phyloP scores from a whole-genome alignment of 2,329 filamentous ascomycete species.

The Trichoderma simmonsii region DNA sequence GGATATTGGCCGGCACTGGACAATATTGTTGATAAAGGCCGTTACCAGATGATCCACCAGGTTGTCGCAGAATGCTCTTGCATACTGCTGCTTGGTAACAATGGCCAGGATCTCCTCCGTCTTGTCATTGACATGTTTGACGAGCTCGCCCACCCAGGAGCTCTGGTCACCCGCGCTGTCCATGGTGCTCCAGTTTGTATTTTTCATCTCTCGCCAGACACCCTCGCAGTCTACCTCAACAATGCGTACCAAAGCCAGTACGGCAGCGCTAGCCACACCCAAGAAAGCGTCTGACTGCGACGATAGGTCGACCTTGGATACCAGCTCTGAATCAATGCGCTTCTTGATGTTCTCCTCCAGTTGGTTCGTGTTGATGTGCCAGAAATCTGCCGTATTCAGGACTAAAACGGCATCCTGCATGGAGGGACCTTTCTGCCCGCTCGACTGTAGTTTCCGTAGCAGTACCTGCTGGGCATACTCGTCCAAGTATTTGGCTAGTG shows the following conservation, averaged over 20 bases:
- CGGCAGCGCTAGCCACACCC: constrained; percentile 84
- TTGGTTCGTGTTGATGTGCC: constrained; percentile 88
- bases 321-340: constrained; percentile 77
- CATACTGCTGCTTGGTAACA: constrained; percentile 88
- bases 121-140: constrained; percentile 68
- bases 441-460: constrained; percentile 63
- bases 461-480: constrained; percentile 93
- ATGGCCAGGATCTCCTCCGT: constrained; percentile 72
- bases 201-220: constrained; percentile 95
- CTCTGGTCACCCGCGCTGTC: constrained; percentile 93
- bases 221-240: constrained; percentile 81
- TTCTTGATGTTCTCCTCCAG: constrained; percentile 93
- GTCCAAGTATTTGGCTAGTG: constrained; percentile 88
- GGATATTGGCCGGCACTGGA: constrained; percentile 84
- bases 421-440: constrained; percentile 48
- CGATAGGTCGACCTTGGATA: constrained; percentile 77
- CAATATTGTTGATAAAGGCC: constrained; percentile 77
- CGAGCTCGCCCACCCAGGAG: constrained; percentile 80
- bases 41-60: constrained; percentile 83
- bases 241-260: constrained; percentile 77
- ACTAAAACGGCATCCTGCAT: constrained; percentile 80
- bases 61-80: constrained; percentile 91
- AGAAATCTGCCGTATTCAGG: constrained; percentile 96
- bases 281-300: constrained; percentile 94
- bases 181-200: constrained; percentile 91